Conservation (phyloP, 768 basidiomycete genomes). For the Trametes villosa region DNA sequence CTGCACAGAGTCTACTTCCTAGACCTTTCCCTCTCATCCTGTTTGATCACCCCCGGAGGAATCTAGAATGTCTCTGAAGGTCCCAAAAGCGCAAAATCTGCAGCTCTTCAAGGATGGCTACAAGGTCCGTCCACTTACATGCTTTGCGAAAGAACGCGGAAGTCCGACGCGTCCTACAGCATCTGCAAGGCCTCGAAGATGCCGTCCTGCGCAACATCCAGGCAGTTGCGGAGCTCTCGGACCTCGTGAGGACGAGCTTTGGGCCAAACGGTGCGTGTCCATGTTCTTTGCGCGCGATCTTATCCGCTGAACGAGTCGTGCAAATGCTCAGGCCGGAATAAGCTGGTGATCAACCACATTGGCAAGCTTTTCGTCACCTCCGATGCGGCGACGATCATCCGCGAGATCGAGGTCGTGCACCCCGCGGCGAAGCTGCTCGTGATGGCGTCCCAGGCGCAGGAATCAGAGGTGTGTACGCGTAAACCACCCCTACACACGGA, state of each 20-base stretch:
- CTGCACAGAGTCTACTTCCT: not conserved
- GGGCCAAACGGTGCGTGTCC: constrained; percentile 84
- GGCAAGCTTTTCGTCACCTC: constrained; percentile 96
- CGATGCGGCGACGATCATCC: constrained; percentile 98
- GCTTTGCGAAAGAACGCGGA: not conserved
- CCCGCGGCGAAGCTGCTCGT: constrained; percentile 99
- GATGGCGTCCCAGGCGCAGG: constrained; percentile 97
- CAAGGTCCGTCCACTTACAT: constrained; percentile 70
- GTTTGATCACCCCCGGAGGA: not conserved
- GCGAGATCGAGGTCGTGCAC: constrained; percentile 97
- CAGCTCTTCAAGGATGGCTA: constrained; percentile 98
- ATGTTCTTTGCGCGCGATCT: not conserved
- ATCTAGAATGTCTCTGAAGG: constrained; percentile 82
- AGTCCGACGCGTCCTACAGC: constrained; percentile 42
- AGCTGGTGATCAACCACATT: constrained; percentile 96
- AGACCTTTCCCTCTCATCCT: not conserved
- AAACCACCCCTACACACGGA: too few species aligned
- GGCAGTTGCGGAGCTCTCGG: constrained; percentile 92
- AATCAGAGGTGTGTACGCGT: constrained; percentile 73
- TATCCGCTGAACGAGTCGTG: not conserved
- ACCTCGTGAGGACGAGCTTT: constrained; percentile 95
- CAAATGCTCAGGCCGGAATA: constrained; percentile 79
- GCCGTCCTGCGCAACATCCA: constrained; percentile 97
- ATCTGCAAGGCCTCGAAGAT: constrained; percentile 91
- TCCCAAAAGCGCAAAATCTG: constrained; percentile 84